phyloP scores from a whole-genome alignment of 768 basidiomycete species.

The Leccinum arenicola region DNA sequence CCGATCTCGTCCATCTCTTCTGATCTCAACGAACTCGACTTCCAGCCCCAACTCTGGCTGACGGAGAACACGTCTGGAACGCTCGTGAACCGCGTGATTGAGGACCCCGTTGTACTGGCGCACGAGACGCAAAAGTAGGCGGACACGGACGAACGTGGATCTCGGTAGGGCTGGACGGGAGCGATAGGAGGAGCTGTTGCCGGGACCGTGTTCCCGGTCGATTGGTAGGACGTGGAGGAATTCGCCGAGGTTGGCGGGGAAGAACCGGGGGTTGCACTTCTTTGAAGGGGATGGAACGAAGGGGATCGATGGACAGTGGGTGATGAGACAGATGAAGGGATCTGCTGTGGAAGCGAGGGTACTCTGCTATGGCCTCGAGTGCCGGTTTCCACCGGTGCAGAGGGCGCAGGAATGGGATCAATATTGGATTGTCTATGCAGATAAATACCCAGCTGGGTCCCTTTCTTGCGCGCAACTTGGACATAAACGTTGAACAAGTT shows the following conservation, averaged over 20 bases:
- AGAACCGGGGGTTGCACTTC: conserved; percentile 43
- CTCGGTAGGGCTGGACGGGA: conserved; percentile 71
- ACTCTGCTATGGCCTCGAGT: conserved; percentile 25
- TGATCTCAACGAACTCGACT: conserved; percentile 55
- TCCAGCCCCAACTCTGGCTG: conserved; percentile 95
- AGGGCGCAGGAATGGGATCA: conserved; percentile 75
- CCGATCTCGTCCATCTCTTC: conserved; percentile 46
- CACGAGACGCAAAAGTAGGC: conserved; percentile 87
- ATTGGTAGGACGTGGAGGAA: conserved; percentile 22
- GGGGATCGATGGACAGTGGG: conserved; percentile 41
- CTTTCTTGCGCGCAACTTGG: conserved; percentile 84
- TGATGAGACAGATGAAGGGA: conserved; percentile 26
- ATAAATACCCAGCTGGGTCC: conserved; percentile 80
- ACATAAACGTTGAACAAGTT: conserved; percentile 87
- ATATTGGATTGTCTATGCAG: conserved; percentile 82
- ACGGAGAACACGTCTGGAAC: conserved; percentile 83
- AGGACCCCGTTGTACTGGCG: conserved; percentile 75
- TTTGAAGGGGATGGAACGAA: conserved; percentile 41
- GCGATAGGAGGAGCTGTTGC: conserved; percentile 44
- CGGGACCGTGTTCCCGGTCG: conserved; percentile 28
- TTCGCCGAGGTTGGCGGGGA: conserved; percentile 23
- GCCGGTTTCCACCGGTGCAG: conserved; percentile 45
- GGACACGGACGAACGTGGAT: conserved; percentile 64
- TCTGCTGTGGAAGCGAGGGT: conserved; percentile 31
- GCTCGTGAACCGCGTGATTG: conserved; percentile 80